Conservation (phyloP, 352 stramenopile species). For the Phytophthora lateralis region DNA sequence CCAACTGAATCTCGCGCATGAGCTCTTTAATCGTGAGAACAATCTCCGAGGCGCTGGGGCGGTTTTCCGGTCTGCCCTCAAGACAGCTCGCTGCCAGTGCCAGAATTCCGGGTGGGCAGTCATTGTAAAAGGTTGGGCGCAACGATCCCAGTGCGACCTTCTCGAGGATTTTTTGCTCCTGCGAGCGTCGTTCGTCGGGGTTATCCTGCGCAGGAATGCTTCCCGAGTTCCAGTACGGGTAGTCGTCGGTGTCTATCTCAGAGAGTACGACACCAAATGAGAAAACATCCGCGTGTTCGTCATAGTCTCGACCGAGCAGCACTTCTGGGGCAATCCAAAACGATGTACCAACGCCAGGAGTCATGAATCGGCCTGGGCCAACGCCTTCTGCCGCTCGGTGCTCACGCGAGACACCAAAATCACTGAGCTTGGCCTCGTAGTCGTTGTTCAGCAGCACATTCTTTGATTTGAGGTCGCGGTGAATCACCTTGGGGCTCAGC, state of each 20-base stretch:
- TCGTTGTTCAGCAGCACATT: conserved; percentile 72
- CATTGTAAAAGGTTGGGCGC: conserved; percentile 57
- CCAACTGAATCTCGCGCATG: conserved; percentile 29
- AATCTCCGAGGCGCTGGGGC: conserved; percentile 46
- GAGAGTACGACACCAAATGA: conserved; percentile 55
- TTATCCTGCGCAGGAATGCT: conserved; percentile 33
- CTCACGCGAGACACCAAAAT: conserved; percentile 76
- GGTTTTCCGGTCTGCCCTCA: conserved; percentile 47
- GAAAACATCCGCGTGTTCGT: conserved; percentile 51
- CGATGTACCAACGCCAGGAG: conserved; percentile 46
- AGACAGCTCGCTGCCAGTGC: conserved; percentile 49
- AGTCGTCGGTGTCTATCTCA: conserved; percentile 58
- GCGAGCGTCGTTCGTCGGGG: conserved; percentile 32
- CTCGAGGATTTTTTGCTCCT: conserved; percentile 51
- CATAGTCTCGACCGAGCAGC: conserved; percentile 45
- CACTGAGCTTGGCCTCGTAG: conserved; percentile 73
- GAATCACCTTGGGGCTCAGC: conserved; percentile 66
- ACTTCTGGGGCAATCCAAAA: conserved; percentile 58
- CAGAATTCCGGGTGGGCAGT: conserved; percentile 48
- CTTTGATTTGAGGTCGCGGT: conserved; percentile 82
- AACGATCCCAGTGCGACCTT: conserved; percentile 43
- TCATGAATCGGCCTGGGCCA: conserved; percentile 55
- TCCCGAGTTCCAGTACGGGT: conserved; percentile 52
- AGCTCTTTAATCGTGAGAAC: conserved; percentile 46
- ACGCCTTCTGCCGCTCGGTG: conserved; percentile 19